phyloP scores from a whole-genome alignment of 2,329 filamentous ascomycete genomes.

The Penicillium sp. region DNA sequence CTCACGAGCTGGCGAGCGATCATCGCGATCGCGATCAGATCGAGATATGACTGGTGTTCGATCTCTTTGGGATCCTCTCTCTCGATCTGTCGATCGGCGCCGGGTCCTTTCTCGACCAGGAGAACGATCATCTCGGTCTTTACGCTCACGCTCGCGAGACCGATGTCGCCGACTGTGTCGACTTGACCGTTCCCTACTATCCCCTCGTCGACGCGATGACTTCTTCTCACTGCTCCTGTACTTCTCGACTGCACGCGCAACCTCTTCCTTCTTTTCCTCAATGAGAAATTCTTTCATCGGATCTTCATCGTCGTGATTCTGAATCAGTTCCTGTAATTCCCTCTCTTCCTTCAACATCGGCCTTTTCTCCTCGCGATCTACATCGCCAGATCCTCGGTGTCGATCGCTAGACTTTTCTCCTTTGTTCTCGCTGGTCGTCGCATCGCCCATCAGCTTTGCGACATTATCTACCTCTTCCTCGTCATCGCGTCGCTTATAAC shows the following conservation, averaged over 20 bases:
- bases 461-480: constrained; percentile 53
- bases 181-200: constrained; percentile 41
- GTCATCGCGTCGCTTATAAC: constrained; percentile 86
- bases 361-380: constrained; percentile 53
- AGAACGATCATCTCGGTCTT: constrained; percentile 30
- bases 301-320: constrained; percentile 89
- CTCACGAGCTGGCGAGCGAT: constrained; percentile 28
- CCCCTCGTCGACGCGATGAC: constrained; percentile 31
- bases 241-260: constrained; percentile 67
- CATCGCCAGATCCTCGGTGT: constrained; percentile 41
- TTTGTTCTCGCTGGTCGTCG: constrained; percentile 25
- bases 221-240: constrained; percentile 54
- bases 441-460: constrained; percentile 51
- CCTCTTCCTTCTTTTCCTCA: constrained; percentile 86
- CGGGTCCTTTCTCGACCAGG: constrained; percentile 23
- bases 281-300: constrained; percentile 94
- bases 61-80: constrained; percentile 31
- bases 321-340: constrained; percentile 73
- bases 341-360: constrained; percentile 77
- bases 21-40: constrained; percentile 30
- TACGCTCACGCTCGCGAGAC: constrained; percentile 34
- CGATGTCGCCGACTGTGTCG: constrained; percentile 50
- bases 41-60: constrained; percentile 20
- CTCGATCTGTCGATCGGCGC: constrained; percentile 27
- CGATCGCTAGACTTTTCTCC: constrained; percentile 40